phyloP scores from a whole-genome alignment of 805 yeast species.

The Ogataea salicorniae region DNA sequence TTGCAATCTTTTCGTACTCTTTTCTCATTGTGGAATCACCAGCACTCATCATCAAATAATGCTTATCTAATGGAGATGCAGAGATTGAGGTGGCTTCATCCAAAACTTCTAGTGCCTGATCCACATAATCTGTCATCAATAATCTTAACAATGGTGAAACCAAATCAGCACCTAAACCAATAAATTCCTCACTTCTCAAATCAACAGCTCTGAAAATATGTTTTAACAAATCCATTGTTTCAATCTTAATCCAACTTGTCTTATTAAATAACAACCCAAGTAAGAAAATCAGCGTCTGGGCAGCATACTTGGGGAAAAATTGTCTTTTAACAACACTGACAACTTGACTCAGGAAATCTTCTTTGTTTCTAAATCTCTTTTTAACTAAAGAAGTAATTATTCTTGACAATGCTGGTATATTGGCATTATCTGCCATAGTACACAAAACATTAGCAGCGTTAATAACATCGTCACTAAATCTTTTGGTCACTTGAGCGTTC shows the following conservation, averaged over 20 bases:
- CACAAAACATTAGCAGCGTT: slow-evolving; percentile 54
- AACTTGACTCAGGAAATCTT: slow-evolving; percentile 81
- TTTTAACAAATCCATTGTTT: slow-evolving; percentile 71
- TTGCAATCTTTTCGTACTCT: slow-evolving; percentile 80
- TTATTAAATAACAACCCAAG: slow-evolving; percentile 77
- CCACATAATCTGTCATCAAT: slow-evolving; percentile 77
- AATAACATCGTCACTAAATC: slow-evolving; percentile 44
- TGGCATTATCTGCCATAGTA: slow-evolving; percentile 51
- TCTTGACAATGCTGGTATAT: slow-evolving; percentile 54
- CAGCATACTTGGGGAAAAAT: slow-evolving; percentile 71
- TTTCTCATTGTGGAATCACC: slow-evolving; percentile 75
- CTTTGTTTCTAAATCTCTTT: slow-evolving; percentile 79
- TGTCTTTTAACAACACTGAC: slow-evolving; percentile 60
- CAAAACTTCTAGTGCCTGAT: slow-evolving; percentile 81
- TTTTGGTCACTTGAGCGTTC: slow-evolving; percentile 64
- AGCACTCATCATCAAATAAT: slow-evolving; percentile 84
- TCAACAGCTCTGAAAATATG: slow-evolving; percentile 74
- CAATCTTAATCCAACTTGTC: slow-evolving; percentile 71
- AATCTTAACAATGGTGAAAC: slow-evolving; percentile 85
- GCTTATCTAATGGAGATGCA: slow-evolving; percentile 86
- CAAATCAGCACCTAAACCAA: slow-evolving; percentile 90
- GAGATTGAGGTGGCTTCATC: slow-evolving; percentile 84
- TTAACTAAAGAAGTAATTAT: slow-evolving; percentile 73
- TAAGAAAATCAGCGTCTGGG: slow-evolving; percentile 68
- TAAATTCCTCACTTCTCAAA: slow-evolving; percentile 68